Evolutionary conservation across 202 grass and related monocot species (phyloP), one percentile per base, ranked within the genome.

Genomic region (Brachypodium distachyon): DNA sequence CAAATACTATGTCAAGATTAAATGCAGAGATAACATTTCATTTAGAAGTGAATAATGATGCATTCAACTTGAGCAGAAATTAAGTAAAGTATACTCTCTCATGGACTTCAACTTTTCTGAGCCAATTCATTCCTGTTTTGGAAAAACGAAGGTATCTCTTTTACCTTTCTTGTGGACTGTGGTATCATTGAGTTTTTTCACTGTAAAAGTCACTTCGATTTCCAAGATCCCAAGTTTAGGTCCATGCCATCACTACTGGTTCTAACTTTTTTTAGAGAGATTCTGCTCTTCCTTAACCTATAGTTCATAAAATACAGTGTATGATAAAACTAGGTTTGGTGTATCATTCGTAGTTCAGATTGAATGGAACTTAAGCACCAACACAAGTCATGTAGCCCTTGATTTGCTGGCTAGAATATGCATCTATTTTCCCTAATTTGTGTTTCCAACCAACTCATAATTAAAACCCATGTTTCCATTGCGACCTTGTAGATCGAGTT

Each of bases 61-160:
- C 46, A 4, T 73, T 32, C 7, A 68, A 19, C 5, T 29, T 83
- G 41, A 52, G 38, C 87, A 97, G 94, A 81, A 88, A 84, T 84
- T 94, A 71, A 94, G 94, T 74, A 6, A 79, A 72, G 79, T 82
- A 33, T 84, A 90, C 70, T 82, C 82, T 55, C 65, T 92, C 69
- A 88, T 97, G 87, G 87, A 86, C 31, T 97, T 97, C 53, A 67
- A 97, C 79, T 90, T 97, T 21, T 60, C 77, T 19, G 60, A 92
- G 17, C 77, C 72, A 19, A 94, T 94, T 67, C 89, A 88, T 55
- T 69, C 86, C 42, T 94, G 91, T 77, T 92, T 64, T 71, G 87
- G 94, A 33, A 86, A 88, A 94, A 84, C 75, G 46, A 88, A 94
- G 94, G 94, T 97, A 85, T 9, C 1, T 1, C 7, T 55, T 48